Base-by-base conservation (phyloP, 164 flowering plant genomes). In the Stephania japonica region DNA sequence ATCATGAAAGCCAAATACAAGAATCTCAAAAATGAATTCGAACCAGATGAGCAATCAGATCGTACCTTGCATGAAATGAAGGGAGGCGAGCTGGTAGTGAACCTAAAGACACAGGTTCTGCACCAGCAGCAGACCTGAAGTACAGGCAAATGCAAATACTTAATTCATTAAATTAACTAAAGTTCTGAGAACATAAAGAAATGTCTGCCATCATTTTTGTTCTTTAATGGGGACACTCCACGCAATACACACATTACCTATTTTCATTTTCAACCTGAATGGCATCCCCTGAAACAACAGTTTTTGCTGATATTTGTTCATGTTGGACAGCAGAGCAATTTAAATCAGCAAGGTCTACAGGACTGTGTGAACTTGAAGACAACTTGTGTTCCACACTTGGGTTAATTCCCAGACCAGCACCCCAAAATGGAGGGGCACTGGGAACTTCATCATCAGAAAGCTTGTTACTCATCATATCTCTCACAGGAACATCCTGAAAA, bases 51-150 rank as follows among this genome's bases (percentile, higher is more conserved):
- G 69, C 71, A n/a, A 53, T 42, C 61, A 32, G 12, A 70, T 69
- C 42, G 25, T 79, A 91, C 98, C 93, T 89, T 42, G 97, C 97
- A 85, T 91, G 90, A 84, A 88, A 92, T 18, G 88, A 86, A 69
- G 97, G 98, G 18, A 85, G 73, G 14, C 98, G 97, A 72, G 86
- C 86, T 25, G 87, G 89, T 65, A 84, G 70, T 41, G 87, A 75
- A 70, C 87, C 79, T 0, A 86, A 83, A 61, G 90, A 56, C 10
- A 67, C 83, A 72, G 85, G 84, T 75, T 87, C 89, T 7, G 64
- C 86, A 78, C 77, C 84, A 78, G 79, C 74, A 65, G 85, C 24
- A 5, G 75, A 73, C 84, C 94, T 93, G 78, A n/a, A 16, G 62
- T 56, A 56, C 5, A 56, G 62, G 62, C 6, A 56, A 56, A 56